Evolutionary conservation across 345 rosid genomes (phyloP), one percentile per base, ranked within the genome.

Genomic region (Salix dunnii): DNA sequence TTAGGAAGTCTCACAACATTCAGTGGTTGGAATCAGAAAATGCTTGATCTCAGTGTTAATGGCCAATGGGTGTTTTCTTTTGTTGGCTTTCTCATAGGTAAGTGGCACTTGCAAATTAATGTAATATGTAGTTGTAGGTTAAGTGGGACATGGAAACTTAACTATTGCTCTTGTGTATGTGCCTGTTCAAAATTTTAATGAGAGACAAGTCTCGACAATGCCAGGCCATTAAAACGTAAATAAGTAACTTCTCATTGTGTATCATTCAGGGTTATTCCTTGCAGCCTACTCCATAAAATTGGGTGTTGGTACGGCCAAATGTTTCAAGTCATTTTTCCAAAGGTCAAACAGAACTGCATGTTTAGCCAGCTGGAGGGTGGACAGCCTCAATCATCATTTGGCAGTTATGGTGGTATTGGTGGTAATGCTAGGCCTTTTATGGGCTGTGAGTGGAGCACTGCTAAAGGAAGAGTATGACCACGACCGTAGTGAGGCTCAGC

Each of bases 21-120:
- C 83, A 96, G 99, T 51, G 94, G 96, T 30, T 96, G 99, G 99
- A 91, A 92, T 77, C 99, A 96, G 81, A 89, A 93, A 82, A 96
- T 96, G 97, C 93, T 96, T 36, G 97, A 93, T 79, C 94, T 96
- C 70, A 86, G 87, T 71, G 84, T 81, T 31, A 75, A 87, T 79
- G 97, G 94, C 83, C 84, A 86, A 71, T 96, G 98, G 98, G 82
- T 89, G 49, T 80, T 81, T 79, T 82, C 97, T 20, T 51, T 86
- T 31, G 78, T 90, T 62, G 94, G 97, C 74, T 91, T 90, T 86
- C 80, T 96, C 13, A 21, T 87, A 80, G 99, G 99, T 95, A 85
- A 70, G 42, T 60, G 72, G 43, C 68, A 36, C 77, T 72, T 25
- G 2, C 33, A 23, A 6, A 40, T 43, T 27, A 7, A 23, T 5